Evolutionary conservation across 2,329 filamentous ascomycete species (phyloP), one percentile per base, ranked within the genome.

Genomic region (Pyricularia grisea): DNA sequence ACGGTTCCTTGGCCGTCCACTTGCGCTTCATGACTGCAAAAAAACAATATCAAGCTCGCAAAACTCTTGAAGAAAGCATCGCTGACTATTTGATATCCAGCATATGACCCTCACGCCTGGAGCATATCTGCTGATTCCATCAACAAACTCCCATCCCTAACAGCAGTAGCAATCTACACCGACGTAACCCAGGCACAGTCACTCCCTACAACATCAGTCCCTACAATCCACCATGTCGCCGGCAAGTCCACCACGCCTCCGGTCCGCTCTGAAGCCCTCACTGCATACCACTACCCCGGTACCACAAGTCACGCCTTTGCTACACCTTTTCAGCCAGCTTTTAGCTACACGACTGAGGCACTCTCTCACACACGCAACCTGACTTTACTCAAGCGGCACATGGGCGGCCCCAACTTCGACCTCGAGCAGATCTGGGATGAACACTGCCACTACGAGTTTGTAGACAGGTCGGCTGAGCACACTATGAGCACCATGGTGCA

Each of bases 401-500:
- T 90, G 2, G 79, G 80, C 0, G 91, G 90, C 0, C 90, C 91
- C 0, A 85, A 83, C 71, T 92, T 93, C 74, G 89, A 93, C 72
- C 84, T 94, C 10, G 92, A 94, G 75, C 83, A 84, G 1, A 88
- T 93, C 66, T 94, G 91, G 91, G 90, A 93, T 9, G 90, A 93
- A 77, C 91, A 94, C 75, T 91, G 89, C 0, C 83, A 84, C 63
- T 90, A 85, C 72, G 90, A 93, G 75, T 94, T 94, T 75, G 86
- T 78, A 1, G 86, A 88, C 69, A 84, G 90, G 12, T 87, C 86
- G 2, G 90, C 92, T 0, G 87, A 87, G 71, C 85, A 87, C 72
- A 94, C 91, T 0, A 93, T 94, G 91, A 83, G 82, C n/a, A 93
- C 91, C 0, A 93, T 94, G 91, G 90, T 93, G 1, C 83, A 88